Evolutionary conservation across 805 yeast species (phyloP).

Genomic region (Teunomyces stri): DNA sequence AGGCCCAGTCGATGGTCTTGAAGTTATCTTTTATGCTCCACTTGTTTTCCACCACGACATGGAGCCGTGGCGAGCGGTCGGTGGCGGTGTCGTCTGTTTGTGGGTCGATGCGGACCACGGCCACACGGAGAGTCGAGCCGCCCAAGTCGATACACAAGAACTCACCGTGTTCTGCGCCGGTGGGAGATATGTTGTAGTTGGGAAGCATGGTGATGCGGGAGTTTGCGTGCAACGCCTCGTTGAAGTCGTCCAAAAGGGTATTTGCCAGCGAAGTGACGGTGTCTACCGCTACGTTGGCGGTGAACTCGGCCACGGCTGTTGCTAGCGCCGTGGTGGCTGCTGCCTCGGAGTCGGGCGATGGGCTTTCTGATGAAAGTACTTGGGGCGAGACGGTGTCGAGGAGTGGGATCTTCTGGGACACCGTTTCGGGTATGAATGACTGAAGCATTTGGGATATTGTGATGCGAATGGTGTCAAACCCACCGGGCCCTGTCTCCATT

Average conservation of each 20-base stretch:
- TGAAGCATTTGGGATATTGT: conserved; percentile 2
- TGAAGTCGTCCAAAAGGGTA: conserved; percentile 19
- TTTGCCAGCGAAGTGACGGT: conserved; percentile 10
- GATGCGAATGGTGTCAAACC: not conserved
- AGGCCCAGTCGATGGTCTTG: conserved; percentile 39
- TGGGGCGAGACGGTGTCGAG: not conserved
- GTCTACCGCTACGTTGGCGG: conserved; percentile 8
- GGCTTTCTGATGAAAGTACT: not conserved
- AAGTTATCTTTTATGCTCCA: conserved; percentile 39
- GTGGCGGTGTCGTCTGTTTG: conserved; percentile 5
- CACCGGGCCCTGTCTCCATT: conserved; percentile 1
- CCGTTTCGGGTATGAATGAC: conserved; percentile 3
- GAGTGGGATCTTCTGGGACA: not conserved
- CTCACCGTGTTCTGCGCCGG: conserved; percentile 36
- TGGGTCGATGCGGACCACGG: conserved; percentile 31
- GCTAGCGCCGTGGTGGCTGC: not conserved
- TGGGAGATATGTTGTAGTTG: conserved; percentile 35
- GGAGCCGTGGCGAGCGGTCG: conserved; percentile 22
- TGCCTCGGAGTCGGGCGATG: conserved; percentile 1
- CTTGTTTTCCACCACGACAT: conserved; percentile 27
- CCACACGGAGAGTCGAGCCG: conserved; percentile 51
- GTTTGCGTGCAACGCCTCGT: conserved; percentile 25
- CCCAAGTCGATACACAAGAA: conserved; percentile 54
- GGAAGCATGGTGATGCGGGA: conserved; percentile 40
- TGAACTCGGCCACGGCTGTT: conserved; percentile 6